Evolutionary conservation across 768 basidiomycete genomes (phyloP), one percentile per base, ranked within the genome.

Genomic region (Leccinum olivaceopallidum): DNA sequence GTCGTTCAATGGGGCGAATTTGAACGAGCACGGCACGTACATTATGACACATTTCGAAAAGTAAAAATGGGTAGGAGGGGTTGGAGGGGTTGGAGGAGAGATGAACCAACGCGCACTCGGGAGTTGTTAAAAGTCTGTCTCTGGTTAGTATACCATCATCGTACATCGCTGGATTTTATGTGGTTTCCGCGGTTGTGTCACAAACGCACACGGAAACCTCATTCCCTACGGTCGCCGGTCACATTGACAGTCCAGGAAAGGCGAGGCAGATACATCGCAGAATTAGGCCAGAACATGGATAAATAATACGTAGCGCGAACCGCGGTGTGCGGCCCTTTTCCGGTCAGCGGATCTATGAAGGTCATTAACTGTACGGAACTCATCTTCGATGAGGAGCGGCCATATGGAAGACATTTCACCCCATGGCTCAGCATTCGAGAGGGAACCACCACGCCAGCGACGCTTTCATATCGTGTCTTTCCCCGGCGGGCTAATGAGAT

Each of bases 41-140:
- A 73, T 90, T 90, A 75, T 88, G 83, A 72, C 89, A 91, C 89
- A 90, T 90, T 57, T 64, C 16, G 57, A 59, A 30, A 58, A 59
- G 61, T 58, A 58, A 56, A 57, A 22, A 22, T 47, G 44, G 64
- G 52, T 55, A 60, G 60, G 63, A 65, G 42, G 42, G 42, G 42
- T 64, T 53, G 60, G 63, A 65, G 42, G 42, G 42, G 42, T 64
- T 53, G 64, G 63, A 54, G 57, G 60, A 54, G 62, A 64, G 57
- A 52, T 60, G 65, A 55, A 58, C 50, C 36, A 55, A 62, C 34
- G 42, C 63, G 60, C 53, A 55, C 60, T 50, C 65, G 59, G 67
- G 59, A 64, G 61, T 60, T 62, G 57, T 65, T 63, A 61, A 56
- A 59, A 65, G 60, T 51, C 44, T 37, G 64, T 57, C 44, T 64